A percentile compares a stretch with the other conserved stretches of the same genome.
These are phyloP conservation scores for Podaxis sp. DNA, from an alignment of 768 basidiomycete species.

Conservation along the genomic window DNA sequence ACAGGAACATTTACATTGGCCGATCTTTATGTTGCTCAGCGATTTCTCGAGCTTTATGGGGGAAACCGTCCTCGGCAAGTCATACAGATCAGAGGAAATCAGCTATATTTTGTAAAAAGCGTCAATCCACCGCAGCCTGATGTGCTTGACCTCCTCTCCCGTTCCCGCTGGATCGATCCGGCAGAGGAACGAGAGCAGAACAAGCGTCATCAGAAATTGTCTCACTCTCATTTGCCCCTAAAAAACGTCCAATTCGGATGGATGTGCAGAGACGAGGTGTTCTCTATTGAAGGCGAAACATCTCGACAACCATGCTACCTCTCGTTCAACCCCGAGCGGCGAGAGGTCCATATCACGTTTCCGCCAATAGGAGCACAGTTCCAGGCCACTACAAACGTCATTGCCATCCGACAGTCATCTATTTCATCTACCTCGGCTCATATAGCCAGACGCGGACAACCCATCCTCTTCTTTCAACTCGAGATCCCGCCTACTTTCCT, in stretches of 20 bases:
- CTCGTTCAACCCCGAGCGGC: slow-evolving; percentile 34
- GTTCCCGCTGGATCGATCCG: slow-evolving; percentile 38
- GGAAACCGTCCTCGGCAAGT: background rate
- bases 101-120: slow-evolving; percentile 28
- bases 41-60: slow-evolving; percentile 39
- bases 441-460: slow-evolving; percentile 20
- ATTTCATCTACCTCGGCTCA: slow-evolving; percentile 34
- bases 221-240: slow-evolving; percentile 24
- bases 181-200: slow-evolving; percentile 27
- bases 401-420: slow-evolving; percentile 40
- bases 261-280: slow-evolving; percentile 50
- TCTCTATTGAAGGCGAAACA: slow-evolving; percentile 44
- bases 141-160: slow-evolving; percentile 32
- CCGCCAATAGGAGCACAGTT: slow-evolving; percentile 15
- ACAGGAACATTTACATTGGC: slow-evolving; percentile 49
- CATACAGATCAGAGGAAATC: slow-evolving; percentile 23
- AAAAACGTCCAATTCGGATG: slow-evolving; percentile 50
- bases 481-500: slow-evolving; percentile 23
- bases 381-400: slow-evolving; percentile 20
- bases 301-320: slow-evolving; percentile 18
- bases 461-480: slow-evolving; percentile 39
- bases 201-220: slow-evolving; percentile 22
- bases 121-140: slow-evolving; percentile 20
- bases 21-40: slow-evolving; percentile 29
- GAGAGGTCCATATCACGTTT: slow-evolving; percentile 38